These are phyloP conservation scores for Hymenoscyphus infarciens DNA, from an alignment of 2,329 filamentous ascomycete species.

Conservation along the genomic window DNA sequence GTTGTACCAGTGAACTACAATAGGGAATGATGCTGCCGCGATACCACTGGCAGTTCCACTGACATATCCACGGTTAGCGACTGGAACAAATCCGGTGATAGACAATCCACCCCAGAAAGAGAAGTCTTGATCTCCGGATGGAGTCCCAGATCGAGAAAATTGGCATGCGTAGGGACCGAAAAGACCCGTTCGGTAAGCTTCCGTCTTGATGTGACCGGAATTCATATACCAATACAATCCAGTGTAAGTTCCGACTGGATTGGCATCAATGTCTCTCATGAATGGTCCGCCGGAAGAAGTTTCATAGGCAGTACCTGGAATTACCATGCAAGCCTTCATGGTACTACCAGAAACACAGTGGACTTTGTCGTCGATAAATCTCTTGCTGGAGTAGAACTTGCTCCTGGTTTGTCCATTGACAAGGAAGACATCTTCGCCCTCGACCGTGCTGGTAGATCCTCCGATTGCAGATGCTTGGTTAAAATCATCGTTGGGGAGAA, in stretches of 20 bases:
- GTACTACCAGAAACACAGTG: constrained; percentile 56
- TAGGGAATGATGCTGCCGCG: constrained; percentile 44
- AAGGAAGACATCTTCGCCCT: constrained; percentile 52
- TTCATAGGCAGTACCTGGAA: constrained; percentile 51
- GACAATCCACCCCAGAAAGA: constrained; percentile 57
- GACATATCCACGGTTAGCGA: constrained; percentile 54
- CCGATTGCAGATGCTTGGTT: constrained; percentile 53
- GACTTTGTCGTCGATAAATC: constrained; percentile 65
- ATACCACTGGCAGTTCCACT: constrained; percentile 59
- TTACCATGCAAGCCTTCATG: constrained; percentile 59
- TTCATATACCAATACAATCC: constrained; percentile 62
- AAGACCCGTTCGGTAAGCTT: constrained; percentile 57
- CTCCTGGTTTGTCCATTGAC: constrained; percentile 61
- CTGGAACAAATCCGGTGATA: constrained; percentile 55
- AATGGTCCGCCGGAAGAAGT: constrained; percentile 64
- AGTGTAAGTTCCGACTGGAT: constrained; percentile 56
- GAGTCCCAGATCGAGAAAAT: constrained; percentile 57
- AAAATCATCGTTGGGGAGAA: constrained; percentile 50
- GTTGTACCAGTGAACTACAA: constrained; percentile 66
- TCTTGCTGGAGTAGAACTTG: constrained; percentile 66
- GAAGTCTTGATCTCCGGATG: constrained; percentile 46
- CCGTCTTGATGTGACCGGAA: constrained; percentile 60
- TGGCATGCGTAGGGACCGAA: constrained; percentile 62
- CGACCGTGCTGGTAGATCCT: constrained; percentile 47
- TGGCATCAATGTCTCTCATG: constrained; percentile 51